A percentile compares a stretch with the other conserved stretches of the same genome.
Evolutionary conservation across 176 grass and related monocot genomes (phyloP).

Genomic region (Hyparrhenia diplandra): DNA sequence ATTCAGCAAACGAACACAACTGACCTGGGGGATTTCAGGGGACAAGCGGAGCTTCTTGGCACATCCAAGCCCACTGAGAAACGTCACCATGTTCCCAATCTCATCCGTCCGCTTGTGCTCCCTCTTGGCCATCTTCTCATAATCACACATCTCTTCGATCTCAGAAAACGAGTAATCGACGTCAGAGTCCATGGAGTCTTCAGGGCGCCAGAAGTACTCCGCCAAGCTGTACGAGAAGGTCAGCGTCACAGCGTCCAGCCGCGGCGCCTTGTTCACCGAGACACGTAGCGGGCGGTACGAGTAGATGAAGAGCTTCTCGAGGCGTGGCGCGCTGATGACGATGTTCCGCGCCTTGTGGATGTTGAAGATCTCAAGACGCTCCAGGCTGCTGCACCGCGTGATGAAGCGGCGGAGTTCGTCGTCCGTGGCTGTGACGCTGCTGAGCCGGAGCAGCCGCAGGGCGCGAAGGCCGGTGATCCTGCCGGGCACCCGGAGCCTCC

Average conservation of each 20-base stretch:
- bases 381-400: neutral
- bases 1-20: too few species aligned
- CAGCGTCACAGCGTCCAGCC: neutral
- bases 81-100: neutral
- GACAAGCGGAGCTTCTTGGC: neutral
- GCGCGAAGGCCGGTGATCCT: neutral
- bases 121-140: too few species aligned
- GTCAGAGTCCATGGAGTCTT: too few species aligned
- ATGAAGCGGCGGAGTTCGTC: neutral
- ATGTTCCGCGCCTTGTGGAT: neutral
- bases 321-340: neutral
- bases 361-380: neutral
- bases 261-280: too few species aligned
- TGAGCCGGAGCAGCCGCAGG: neutral
- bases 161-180: too few species aligned
- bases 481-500: neutral
- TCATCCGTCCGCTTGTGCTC: neutral
- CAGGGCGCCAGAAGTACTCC: too few species aligned
- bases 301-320: too few species aligned
- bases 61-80: neutral
- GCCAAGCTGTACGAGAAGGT: too few species aligned
- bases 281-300: too few species aligned
- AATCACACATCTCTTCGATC: too few species aligned
- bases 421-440: neutral
- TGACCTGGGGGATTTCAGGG: neutral